Evolutionary conservation across 73 alveolate genomes (phyloP).

Genomic region (Paramecium octaurelia): DNA sequence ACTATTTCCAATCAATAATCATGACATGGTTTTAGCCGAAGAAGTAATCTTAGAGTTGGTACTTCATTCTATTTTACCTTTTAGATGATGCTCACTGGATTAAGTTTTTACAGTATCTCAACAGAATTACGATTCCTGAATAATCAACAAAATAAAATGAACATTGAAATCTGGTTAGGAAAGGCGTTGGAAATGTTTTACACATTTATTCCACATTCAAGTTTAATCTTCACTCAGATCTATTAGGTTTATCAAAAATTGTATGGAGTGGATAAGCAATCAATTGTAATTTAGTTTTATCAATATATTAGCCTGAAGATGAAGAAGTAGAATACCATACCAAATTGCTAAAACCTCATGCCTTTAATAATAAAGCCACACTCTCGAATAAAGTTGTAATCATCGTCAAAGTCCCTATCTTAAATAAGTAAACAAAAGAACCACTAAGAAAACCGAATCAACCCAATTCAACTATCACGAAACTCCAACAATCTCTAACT

Average conservation of each 20-base stretch:
- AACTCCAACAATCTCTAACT: not conserved
- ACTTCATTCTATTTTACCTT: not conserved
- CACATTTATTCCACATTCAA: conserved; percentile 23
- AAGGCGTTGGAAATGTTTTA: conserved; percentile 19
- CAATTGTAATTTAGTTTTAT: not conserved
- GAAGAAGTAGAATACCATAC: not conserved
- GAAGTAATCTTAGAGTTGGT: conserved; percentile 48
- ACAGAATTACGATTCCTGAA: conserved; percentile 4
- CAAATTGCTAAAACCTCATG: conserved; percentile 16
- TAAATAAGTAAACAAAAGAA: not conserved
- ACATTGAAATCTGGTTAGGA: conserved; percentile 4
- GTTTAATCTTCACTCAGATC: not conserved
- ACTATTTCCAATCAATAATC: not conserved
- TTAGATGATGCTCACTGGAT: conserved; percentile 25
- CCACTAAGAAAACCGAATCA: not conserved
- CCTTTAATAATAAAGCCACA: conserved; percentile 27
- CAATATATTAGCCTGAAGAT: conserved; percentile 16
- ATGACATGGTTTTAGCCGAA: conserved; percentile 41
- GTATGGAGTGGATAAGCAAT: conserved; percentile 28
- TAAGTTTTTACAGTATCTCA: conserved; percentile 36
- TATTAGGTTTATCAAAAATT: conserved; percentile 24
- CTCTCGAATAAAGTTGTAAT: conserved; percentile 31
- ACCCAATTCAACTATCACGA: not conserved
- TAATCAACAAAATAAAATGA: not conserved
- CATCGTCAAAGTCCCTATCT: not conserved